Percentiles rank a stretch among this genome's conserved stretches.
phyloP scores from a whole-genome alignment of 768 basidiomycete genomes.

The Xerocomellus amylosporus region DNA sequence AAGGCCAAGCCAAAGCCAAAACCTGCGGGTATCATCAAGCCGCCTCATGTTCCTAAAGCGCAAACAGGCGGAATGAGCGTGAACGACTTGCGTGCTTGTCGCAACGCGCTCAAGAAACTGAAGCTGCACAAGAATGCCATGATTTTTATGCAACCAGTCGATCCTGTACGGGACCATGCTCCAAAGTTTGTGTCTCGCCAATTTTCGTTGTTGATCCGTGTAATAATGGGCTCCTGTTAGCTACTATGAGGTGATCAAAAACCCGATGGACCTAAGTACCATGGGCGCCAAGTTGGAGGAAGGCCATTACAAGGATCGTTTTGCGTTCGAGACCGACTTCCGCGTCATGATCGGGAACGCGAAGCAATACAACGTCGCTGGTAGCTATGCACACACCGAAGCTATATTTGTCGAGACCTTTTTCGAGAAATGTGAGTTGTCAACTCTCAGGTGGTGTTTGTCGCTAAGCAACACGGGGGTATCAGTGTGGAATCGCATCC shows the following conservation, averaged over 20 bases:
- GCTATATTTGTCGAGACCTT: constrained; percentile 72
- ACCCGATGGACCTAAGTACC: constrained; percentile 93
- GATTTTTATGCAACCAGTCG: constrained; percentile 87
- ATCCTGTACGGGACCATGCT: constrained; percentile 89
- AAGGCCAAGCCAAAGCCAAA: constrained; percentile 29
- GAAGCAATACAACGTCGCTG: constrained; percentile 74
- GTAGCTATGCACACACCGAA: constrained; percentile 71
- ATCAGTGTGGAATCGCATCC: constrained; percentile 84
- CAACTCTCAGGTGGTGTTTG: background rate
- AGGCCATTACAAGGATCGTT: constrained; percentile 82
- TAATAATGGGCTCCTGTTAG: constrained; percentile 38
- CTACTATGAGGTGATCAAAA: constrained; percentile 86
- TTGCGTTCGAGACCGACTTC: constrained; percentile 84
- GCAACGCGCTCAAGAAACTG: constrained; percentile 78
- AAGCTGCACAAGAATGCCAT: constrained; percentile 67
- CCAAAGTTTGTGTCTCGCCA: constrained; percentile 57
- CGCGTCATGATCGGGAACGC: constrained; percentile 86
- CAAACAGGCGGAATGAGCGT: constrained; percentile 74
- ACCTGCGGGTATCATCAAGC: constrained; percentile 29
- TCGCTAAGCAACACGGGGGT: constrained; percentile 3
- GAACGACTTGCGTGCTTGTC: constrained; percentile 72
- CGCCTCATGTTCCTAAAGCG: constrained; percentile 60
- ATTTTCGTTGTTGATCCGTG: constrained; percentile 4
- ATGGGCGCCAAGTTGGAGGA: constrained; percentile 83
- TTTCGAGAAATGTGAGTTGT: constrained; percentile 79